Conservation (phyloP, 2,329 filamentous ascomycete species). For the Xylaria digitata region DNA sequence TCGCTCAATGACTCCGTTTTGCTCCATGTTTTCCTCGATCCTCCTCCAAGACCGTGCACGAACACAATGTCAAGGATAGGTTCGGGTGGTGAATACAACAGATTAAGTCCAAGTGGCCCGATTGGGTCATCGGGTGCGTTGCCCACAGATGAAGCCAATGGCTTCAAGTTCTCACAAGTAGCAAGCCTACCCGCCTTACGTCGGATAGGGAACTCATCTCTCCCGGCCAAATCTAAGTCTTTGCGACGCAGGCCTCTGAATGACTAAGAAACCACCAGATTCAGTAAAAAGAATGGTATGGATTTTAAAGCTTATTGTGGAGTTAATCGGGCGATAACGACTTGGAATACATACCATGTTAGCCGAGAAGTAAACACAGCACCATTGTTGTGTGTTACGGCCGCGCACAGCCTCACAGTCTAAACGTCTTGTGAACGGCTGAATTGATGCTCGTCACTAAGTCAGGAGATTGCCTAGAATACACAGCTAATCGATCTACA, state of each 20-base stretch:
- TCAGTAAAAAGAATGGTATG: neutral
- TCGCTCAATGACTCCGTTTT: constrained; percentile 20
- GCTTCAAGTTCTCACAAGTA: neutral
- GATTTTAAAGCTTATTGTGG: neutral
- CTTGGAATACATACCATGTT: constrained; percentile 9
- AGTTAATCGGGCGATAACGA: neutral
- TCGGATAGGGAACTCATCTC: neutral
- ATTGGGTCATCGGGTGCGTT: constrained; percentile 1
- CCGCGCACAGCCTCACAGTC: neutral
- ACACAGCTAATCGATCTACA: no score
- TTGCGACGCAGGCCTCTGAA: constrained; percentile 8
- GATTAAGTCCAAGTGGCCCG: constrained; percentile 13
- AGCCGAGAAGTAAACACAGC: neutral
- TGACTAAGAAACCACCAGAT: neutral
- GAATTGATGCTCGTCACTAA: neutral
- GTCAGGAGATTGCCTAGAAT: neutral
- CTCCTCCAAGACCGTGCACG: constrained; percentile 26
- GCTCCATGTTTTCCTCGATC: constrained; percentile 28
- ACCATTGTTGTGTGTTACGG: neutral
- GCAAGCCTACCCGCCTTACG: neutral
- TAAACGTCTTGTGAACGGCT: neutral
- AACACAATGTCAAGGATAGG: constrained; percentile 22
- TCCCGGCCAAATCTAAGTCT: neutral
- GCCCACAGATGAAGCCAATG: neutral
- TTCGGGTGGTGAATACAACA: constrained; percentile 11